Evolutionary conservation across 2,329 filamentous ascomycete genomes (phyloP).

Genomic region (Phyllosticta paracitricarpa): DNA sequence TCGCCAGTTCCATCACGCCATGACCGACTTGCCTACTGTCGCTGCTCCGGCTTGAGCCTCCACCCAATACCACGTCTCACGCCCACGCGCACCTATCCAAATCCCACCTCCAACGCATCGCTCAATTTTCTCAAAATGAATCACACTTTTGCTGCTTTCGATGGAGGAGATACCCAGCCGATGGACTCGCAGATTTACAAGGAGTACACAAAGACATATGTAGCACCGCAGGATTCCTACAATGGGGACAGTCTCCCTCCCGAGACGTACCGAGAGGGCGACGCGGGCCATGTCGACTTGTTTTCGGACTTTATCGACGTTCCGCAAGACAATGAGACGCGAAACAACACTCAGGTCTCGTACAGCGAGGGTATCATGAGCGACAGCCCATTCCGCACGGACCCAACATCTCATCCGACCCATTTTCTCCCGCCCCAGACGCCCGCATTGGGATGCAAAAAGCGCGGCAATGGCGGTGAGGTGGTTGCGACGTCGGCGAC

Average conservation of each 20-base stretch:
- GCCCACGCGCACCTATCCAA: slow-evolving; percentile 2
- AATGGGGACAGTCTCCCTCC: not conserved
- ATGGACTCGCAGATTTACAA: slow-evolving; percentile 37
- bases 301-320: slow-evolving; percentile 14
- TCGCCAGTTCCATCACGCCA: not conserved
- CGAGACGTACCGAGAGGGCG: slow-evolving; percentile 14
- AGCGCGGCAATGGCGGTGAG: slow-evolving; percentile 30
- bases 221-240: not conserved
- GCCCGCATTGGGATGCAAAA: slow-evolving; percentile 31
- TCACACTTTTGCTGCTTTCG: slow-evolving; percentile 28
- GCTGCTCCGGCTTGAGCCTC: slow-evolving; percentile 1
- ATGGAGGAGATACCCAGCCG: slow-evolving; percentile 38
- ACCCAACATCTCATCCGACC: not conserved
- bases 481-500: slow-evolving; percentile 30
- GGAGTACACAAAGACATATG: slow-evolving; percentile 26
- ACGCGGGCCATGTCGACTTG: slow-evolving; percentile 24
- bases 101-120: not conserved
- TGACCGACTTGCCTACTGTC: not conserved
- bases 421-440: slow-evolving; percentile 28
- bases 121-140: slow-evolving; percentile 17
- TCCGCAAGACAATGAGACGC: not conserved
- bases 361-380: not conserved
- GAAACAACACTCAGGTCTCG: not conserved
- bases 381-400: not conserved
- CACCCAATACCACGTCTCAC: slow-evolving; percentile 5